Evolutionary conservation across 306 rosid genomes (phyloP).

Genomic region (Oemleria cerasiformis): DNA sequence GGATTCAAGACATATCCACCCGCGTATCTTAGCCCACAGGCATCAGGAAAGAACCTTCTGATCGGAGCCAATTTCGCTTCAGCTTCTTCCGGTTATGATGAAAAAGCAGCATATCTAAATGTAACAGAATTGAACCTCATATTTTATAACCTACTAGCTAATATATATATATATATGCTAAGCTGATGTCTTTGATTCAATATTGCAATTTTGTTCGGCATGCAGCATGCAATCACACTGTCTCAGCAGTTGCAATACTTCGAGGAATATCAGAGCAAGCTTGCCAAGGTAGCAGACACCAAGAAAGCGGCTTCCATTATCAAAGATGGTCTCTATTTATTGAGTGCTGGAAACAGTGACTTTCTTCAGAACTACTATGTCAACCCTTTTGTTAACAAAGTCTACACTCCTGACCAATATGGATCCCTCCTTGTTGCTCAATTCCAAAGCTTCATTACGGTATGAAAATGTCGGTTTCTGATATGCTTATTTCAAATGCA

Average conservation of each 20-base stretch:
- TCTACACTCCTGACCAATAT: constrained; percentile 74
- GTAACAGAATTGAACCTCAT: constrained; percentile 31
- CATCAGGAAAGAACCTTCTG: constrained; percentile 88
- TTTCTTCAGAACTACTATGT: constrained; percentile 85
- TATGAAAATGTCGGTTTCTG: background rate
- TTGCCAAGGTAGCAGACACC: constrained; percentile 73
- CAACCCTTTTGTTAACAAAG: constrained; percentile 63
- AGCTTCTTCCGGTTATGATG: constrained; percentile 96
- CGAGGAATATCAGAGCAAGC: constrained; percentile 82
- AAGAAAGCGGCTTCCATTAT: constrained; percentile 64
- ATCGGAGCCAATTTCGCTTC: constrained; percentile 95
- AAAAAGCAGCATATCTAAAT: constrained; percentile 61
- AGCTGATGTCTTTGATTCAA: background rate
- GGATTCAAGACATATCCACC: constrained; percentile 74
- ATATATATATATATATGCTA: background rate
- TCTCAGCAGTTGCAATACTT: constrained; percentile 63
- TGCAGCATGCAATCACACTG: constrained; percentile 84
- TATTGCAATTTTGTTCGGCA: constrained; percentile 19
- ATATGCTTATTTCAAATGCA: no score
- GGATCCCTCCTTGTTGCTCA: constrained; percentile 41
- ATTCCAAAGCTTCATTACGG: constrained; percentile 67
- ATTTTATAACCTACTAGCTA: background rate
- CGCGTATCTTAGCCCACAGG: constrained; percentile 92
- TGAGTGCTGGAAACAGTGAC: constrained; percentile 87
- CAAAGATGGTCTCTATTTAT: constrained; percentile 61